Conservation (phyloP, 306 rosid genomes). For the Glycyrrhiza uralensis region DNA sequence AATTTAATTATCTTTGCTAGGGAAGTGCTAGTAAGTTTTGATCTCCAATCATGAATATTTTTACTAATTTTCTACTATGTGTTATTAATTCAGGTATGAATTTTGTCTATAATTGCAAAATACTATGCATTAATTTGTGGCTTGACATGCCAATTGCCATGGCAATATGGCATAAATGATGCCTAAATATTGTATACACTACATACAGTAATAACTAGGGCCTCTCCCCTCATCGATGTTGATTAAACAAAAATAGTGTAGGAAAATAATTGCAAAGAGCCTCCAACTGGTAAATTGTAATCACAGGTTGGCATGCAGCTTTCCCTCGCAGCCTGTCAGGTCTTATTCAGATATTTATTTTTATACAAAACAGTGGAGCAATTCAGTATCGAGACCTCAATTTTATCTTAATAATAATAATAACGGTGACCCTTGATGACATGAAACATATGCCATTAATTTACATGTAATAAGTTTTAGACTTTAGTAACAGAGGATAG, state of each 20-base stretch:
- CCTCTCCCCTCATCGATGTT: background rate
- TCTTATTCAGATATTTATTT: background rate
- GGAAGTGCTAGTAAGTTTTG: too few species aligned
- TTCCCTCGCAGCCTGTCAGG: slow-evolving; percentile 22
- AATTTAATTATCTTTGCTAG: too few species aligned
- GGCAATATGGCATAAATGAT: slow-evolving; percentile 3
- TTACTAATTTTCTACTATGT: background rate
- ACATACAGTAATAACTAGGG: background rate
- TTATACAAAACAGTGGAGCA: background rate
- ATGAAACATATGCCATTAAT: background rate
- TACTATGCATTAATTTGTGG: background rate
- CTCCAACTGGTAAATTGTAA: slow-evolving; percentile 6
- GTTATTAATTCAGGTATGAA: background rate
- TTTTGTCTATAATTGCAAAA: background rate
- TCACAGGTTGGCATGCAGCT: slow-evolving; percentile 32
- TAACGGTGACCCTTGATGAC: too few species aligned
- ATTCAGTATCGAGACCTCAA: background rate
- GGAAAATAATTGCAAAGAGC: slow-evolving; percentile 16
- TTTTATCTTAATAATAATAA: background rate
- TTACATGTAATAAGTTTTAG: background rate
- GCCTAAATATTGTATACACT: background rate
- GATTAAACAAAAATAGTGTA: slow-evolving; percentile 9
- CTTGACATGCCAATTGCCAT: background rate
- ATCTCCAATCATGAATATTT: background rate
- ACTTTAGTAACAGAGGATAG: background rate